Percentiles rank a stretch among this genome's conserved stretches.
phyloP scores from a whole-genome alignment of 1,284 basidiomycete species.

The Meripilus lineatus region DNA sequence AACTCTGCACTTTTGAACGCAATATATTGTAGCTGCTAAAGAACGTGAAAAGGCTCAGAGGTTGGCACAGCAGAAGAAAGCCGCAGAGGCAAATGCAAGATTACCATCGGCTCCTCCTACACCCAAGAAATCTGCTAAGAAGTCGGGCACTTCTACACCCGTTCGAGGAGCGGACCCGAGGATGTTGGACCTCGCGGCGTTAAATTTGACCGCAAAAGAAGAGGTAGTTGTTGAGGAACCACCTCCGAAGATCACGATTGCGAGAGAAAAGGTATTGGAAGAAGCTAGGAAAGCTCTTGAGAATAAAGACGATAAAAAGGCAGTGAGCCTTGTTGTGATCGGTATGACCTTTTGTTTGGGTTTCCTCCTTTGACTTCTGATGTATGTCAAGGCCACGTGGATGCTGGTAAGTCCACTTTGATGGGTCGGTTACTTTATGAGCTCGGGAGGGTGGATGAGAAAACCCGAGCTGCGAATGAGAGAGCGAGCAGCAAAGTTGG shows the following conservation, averaged over 20 bases:
- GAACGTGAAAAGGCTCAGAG: constrained; percentile 73
- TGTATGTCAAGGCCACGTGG: constrained; percentile 77
- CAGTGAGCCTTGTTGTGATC: constrained; percentile 87
- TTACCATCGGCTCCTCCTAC: constrained; percentile 42
- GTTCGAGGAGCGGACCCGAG: constrained; percentile 41
- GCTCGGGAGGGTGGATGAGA: constrained; percentile 84
- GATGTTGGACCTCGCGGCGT: constrained; percentile 66
- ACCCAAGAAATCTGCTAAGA: constrained; percentile 31
- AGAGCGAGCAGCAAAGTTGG: constrained; percentile 88
- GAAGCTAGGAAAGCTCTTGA: constrained; percentile 64
- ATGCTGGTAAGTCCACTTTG: constrained; percentile 97
- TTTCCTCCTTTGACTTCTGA: background rate
- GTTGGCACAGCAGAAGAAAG: constrained; percentile 41
- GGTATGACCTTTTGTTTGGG: constrained; percentile 49
- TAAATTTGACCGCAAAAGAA: constrained; percentile 59
- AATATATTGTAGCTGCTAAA: constrained; percentile 60
- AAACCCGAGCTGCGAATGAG: constrained; percentile 81
- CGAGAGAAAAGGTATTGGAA: constrained; percentile 81
- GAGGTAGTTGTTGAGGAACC: constrained; percentile 43
- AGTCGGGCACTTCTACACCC: constrained; percentile 34
- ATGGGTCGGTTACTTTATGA: constrained; percentile 96
- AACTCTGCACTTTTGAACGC: constrained; percentile 25
- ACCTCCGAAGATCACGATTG: constrained; percentile 63
- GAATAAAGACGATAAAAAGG: constrained; percentile 56
- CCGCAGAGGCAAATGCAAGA: constrained; percentile 21